Conservation (phyloP, 2,329 filamentous ascomycete genomes). For the Pleomassaria siparia region DNA sequence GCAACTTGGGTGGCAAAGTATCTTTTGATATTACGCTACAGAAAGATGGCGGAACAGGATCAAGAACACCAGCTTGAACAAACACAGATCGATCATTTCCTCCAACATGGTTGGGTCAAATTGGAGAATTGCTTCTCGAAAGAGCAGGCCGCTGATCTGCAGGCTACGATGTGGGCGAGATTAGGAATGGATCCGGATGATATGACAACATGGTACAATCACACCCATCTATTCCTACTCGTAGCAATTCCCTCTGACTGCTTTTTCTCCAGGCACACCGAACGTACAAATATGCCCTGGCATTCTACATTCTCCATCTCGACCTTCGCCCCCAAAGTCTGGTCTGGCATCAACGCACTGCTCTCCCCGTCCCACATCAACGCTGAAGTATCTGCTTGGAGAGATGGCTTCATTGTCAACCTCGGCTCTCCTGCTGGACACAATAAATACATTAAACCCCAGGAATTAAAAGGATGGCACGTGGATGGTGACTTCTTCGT, state of each 20-base stretch:
- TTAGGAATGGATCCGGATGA: conserved; percentile 66
- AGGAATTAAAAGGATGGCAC: conserved; percentile 63
- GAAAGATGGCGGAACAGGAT: conserved; percentile 21
- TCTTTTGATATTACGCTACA: not conserved
- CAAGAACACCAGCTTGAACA: conserved; percentile 41
- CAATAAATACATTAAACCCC: conserved; percentile 53
- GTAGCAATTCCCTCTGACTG: not conserved
- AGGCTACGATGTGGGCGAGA: conserved; percentile 61
- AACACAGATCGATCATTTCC: conserved; percentile 55
- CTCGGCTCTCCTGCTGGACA: conserved; percentile 58
- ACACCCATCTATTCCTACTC: not conserved
- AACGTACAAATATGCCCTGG: conserved; percentile 65
- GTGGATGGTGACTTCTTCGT: conserved; percentile 73
- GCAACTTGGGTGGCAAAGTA: not conserved
- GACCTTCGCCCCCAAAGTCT: conserved; percentile 64
- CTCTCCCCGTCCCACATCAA: conserved; percentile 59
- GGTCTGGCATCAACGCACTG: conserved; percentile 66
- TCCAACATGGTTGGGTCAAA: conserved; percentile 59
- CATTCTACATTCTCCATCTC: conserved; percentile 59
- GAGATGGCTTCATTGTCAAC: conserved; percentile 70
- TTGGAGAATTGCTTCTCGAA: conserved; percentile 55
- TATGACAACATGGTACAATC: conserved; percentile 63
- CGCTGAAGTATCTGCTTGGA: conserved; percentile 57
- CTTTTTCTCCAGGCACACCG: conserved; percentile 41
- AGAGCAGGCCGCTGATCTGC: conserved; percentile 52